Evolutionary conservation across 2,329 filamentous ascomycete species (phyloP), one percentile per base, ranked within the genome.

Genomic region (Lachnellula suecica): DNA sequence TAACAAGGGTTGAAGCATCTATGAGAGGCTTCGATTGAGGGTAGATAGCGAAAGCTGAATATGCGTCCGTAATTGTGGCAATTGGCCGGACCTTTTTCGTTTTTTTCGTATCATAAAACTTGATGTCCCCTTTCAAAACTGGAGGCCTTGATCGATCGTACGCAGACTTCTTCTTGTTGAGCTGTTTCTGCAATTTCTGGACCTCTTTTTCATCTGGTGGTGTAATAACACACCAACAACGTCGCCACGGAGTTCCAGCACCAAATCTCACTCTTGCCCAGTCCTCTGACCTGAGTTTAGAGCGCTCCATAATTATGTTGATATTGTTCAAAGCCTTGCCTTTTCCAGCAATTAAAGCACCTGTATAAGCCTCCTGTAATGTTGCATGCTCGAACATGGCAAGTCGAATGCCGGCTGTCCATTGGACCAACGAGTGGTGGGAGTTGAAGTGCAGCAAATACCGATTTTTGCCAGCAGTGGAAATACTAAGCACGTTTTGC

Each of bases 371-470:
- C 72, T 99, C 94, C 68, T 97, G 93, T 29, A 99, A 76, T 0
- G 90, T 91, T 1, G 91, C 85, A 66, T 97, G 89, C 73, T 99
- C 94, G 69, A 87, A 97, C 82, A 97, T 96, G 63, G 93, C 83
- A 20, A 99, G 82, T 43, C 94, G 85, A 61, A 99, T 97, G 41
- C 88, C 91, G 15, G 94, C 88, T 1, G 94, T 96, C 94, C 94
- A 99, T 72, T 97, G 92, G 2, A 92, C 87, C 49, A 99, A 77
- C 0, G 93, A 96, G 66, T 96, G 89, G 60, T 93, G 84, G 0
- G 93, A 96, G 70, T 95, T 96, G 74, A 99, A 99, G 70, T 97
- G 94, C 34, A 99, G 79, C 1, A 99, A 78, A 68, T 97, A 97
- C 60, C 94, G 87, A 70, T 99, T 99, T 66, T 91, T 89, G 44